phyloP scores from a whole-genome alignment of 2,329 filamentous ascomycete genomes.

The Neocatenulostroma microsporum region DNA sequence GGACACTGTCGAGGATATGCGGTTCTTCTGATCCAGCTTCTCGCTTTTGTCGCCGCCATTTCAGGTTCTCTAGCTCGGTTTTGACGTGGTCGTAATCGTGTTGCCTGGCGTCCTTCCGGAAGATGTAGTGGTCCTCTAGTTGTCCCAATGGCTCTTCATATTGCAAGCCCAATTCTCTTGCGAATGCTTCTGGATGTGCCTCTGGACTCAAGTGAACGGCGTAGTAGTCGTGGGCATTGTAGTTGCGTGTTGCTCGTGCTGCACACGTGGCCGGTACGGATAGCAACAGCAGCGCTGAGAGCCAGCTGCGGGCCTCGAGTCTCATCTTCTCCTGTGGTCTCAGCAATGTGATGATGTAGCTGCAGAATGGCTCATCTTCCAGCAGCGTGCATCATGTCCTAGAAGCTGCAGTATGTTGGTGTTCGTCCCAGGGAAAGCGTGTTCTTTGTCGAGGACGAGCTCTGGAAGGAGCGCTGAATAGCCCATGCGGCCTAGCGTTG shows the following conservation, averaged over 20 bases:
- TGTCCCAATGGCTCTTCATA: slow-evolving; percentile 77
- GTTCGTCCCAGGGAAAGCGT: too few species aligned
- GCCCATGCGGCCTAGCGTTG: too few species aligned
- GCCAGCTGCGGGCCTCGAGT: not conserved
- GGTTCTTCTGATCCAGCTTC: slow-evolving; percentile 37
- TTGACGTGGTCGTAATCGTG: slow-evolving; percentile 47
- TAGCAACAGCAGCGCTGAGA: not conserved
- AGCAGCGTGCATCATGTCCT: not conserved
- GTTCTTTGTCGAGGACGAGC: too few species aligned
- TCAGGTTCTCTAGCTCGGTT: slow-evolving; percentile 45
- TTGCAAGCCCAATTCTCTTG: slow-evolving; percentile 62
- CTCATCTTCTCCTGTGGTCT: slow-evolving; percentile 5
- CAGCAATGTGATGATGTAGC: not conserved
- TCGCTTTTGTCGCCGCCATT: slow-evolving; percentile 56
- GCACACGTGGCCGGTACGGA: not conserved
- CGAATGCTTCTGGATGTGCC: slow-evolving; percentile 60
- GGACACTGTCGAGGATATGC: slow-evolving; percentile 63
- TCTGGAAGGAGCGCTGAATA: too few species aligned
- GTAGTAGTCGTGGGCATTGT: slow-evolving; percentile 83
- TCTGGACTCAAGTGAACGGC: slow-evolving; percentile 71
- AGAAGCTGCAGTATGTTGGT: too few species aligned
- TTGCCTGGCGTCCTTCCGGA: slow-evolving; percentile 56
- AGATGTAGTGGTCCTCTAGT: slow-evolving; percentile 75
- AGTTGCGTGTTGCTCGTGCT: slow-evolving; percentile 29
- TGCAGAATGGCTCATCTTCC: not conserved